These are phyloP conservation scores for Bombardia bombarda DNA, from an alignment of 495 filamentous ascomycete species.

Conservation along the genomic window DNA sequence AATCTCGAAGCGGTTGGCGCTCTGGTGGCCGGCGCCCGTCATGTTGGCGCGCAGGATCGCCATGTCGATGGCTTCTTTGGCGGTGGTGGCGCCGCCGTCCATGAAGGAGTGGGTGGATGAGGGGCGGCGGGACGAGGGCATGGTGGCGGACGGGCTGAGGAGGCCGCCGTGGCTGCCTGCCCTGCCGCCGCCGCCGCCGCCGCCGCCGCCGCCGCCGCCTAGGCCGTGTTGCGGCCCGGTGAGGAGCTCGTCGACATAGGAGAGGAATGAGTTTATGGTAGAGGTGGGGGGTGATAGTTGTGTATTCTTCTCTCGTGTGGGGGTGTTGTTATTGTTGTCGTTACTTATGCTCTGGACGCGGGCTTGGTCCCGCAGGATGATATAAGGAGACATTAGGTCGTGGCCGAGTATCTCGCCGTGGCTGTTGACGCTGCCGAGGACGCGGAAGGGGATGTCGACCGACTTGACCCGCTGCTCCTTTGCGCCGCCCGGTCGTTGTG, in stretches of 20 bases:
- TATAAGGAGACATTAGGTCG: constrained; percentile 89
- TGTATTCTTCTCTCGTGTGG: constrained; percentile 1
- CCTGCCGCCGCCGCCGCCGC: too few relatives aligned
- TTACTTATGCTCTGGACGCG: constrained; percentile 45
- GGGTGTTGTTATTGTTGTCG: neutral
- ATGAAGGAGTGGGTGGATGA: constrained; percentile 33
- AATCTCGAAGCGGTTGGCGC: constrained; percentile 87
- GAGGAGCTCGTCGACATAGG: constrained; percentile 76
- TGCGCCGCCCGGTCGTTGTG: constrained; percentile 70
- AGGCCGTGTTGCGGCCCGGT: constrained; percentile 47
- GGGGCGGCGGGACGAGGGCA: constrained; percentile 44
- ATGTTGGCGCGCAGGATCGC: constrained; percentile 76
- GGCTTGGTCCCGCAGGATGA: constrained; percentile 81
- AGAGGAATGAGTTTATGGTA: constrained; percentile 56
- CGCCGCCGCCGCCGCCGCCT: too few relatives aligned
- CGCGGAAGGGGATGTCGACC: constrained; percentile 92
- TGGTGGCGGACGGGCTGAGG: constrained; percentile 58
- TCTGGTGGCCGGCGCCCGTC: constrained; percentile 48
- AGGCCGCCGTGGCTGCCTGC: constrained; percentile 47
- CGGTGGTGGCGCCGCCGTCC: constrained; percentile 37
- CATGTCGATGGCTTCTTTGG: constrained; percentile 83
- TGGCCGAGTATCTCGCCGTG: constrained; percentile 58
- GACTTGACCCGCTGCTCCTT: constrained; percentile 78
- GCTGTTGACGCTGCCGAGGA: constrained; percentile 79
- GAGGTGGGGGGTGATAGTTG: constrained; percentile 15